Base-by-base conservation (phyloP, 164 flowering plant species). In the Vitis cinerea region DNA sequence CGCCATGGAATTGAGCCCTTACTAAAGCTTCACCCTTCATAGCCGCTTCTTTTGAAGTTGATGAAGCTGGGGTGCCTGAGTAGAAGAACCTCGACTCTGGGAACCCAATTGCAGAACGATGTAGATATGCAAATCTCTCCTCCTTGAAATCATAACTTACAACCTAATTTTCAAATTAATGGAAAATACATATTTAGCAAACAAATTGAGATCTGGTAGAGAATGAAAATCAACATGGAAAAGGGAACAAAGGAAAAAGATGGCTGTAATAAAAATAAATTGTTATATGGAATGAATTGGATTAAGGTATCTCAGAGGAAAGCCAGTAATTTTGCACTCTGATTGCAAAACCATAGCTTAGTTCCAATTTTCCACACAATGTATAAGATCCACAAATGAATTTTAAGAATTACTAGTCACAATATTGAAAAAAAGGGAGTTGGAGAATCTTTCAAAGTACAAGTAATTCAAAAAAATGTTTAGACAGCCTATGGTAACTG, bases 101-200 rank as follows among this genome's bases (percentile, higher is more conserved):
- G 74, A 94, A 94, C 50, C 88, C 74, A 59, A 92, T 85, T 30
- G 99, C 97, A n/a, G 87, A 85, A 5, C 98, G 93, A 71, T 94
- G 99, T 29, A 94, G 83, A 73, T 79, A 71, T 1, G 86, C 83
- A 75, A 94, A 94, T 63, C 98, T 88, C 63, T 89, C 90, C 76
- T 91, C 90, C 85, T 94, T 94, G 73, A 94, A 94, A 74, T 90
- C 97, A 72, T 92, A 94, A 70, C 98, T 85, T 51, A 94, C 94
- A 64, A 94, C 98, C 98, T 93, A 80, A 50, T 23, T 48, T 30
- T 10, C 61, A 73, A 51, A 12, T 19, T 17, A 9, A 70, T 37
- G 11, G 4, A 10, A 55, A 50, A 11, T n/a, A 11, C 19, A 65
- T 12, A 65, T 12, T 14, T n/a, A 57, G 54, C n/a, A 44, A 14